phyloP scores from a whole-genome alignment of 1,284 basidiomycete species.

The Boletus albobrunnescens region DNA sequence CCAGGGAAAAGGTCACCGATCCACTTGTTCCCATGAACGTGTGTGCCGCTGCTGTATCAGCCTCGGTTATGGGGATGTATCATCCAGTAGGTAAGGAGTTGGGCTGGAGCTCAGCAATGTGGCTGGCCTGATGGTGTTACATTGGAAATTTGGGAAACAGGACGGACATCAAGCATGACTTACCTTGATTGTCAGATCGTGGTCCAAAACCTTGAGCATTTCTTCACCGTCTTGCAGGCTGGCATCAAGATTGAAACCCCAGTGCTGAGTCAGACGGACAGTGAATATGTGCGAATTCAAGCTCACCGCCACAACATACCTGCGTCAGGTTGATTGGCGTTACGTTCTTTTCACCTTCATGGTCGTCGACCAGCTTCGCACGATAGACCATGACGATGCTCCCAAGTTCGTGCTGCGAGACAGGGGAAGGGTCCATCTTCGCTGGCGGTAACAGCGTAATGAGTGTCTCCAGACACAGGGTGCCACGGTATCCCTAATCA shows the following conservation, averaged over 20 bases:
- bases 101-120: constrained; percentile 49
- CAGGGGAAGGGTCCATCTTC: constrained; percentile 28
- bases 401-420: constrained; percentile 51
- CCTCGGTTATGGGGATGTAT: constrained; percentile 45
- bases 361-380: constrained; percentile 49
- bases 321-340: constrained; percentile 74
- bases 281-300: not conserved
- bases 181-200: constrained; percentile 58
- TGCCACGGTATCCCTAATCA: constrained; percentile 66
- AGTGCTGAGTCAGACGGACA: constrained; percentile 56
- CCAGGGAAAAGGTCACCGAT: constrained; percentile 57
- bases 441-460: constrained; percentile 51
- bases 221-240: constrained; percentile 46
- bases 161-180: not conserved
- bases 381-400: constrained; percentile 64
- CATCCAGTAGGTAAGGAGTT: constrained; percentile 51
- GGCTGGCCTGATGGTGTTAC: constrained; percentile 42
- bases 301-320: constrained; percentile 35
- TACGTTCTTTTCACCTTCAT: constrained; percentile 36
- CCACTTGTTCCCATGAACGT: constrained; percentile 47
- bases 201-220: constrained; percentile 50
- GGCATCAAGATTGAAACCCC: constrained; percentile 77
- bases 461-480: constrained; percentile 56
- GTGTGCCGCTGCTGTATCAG: constrained; percentile 37
- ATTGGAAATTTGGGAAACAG: not conserved